Percentiles rank a stretch among this genome's conserved stretches.
phyloP scores from a whole-genome alignment of 352 stramenopile species.

The Phytopythium delawarense region DNA sequence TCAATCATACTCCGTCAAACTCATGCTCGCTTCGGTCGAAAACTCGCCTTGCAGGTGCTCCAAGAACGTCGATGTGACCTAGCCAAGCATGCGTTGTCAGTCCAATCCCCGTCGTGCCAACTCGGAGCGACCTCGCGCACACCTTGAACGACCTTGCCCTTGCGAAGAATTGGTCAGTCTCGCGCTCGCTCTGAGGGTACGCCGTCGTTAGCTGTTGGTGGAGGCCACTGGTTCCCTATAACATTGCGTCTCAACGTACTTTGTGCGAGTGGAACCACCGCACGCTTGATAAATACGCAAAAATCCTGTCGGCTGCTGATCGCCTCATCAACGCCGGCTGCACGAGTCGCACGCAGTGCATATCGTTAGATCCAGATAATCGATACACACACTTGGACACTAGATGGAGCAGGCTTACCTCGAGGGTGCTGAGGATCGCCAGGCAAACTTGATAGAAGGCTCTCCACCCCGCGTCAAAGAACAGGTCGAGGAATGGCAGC shows the following conservation, averaged over 20 bases:
- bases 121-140: background rate
- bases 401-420: slow-evolving; percentile 14
- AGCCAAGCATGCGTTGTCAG: background rate
- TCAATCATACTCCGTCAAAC: slow-evolving; percentile 34
- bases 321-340: slow-evolving; percentile 19
- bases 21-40: slow-evolving; percentile 44
- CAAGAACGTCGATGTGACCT: slow-evolving; percentile 40
- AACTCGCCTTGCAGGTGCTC: slow-evolving; percentile 37
- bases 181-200: slow-evolving; percentile 22
- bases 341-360: background rate
- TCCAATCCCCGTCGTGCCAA: background rate
- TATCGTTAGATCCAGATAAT: background rate
- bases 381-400: background rate
- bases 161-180: slow-evolving; percentile 30
- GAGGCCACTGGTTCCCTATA: background rate
- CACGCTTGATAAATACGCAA: slow-evolving; percentile 27
- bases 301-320: slow-evolving; percentile 21
- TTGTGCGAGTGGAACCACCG: slow-evolving; percentile 36
- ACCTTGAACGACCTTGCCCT: slow-evolving; percentile 32
- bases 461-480: slow-evolving; percentile 48
- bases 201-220: background rate
- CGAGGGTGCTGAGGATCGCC: slow-evolving; percentile 30
- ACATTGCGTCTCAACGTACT: slow-evolving; percentile 11
- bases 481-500: slow-evolving; percentile 38
- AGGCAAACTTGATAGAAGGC: slow-evolving; percentile 40